These are phyloP conservation scores for Colletotrichum truncatum DNA, from an alignment of 2,329 filamentous ascomycete genomes.

Conservation along the genomic window DNA sequence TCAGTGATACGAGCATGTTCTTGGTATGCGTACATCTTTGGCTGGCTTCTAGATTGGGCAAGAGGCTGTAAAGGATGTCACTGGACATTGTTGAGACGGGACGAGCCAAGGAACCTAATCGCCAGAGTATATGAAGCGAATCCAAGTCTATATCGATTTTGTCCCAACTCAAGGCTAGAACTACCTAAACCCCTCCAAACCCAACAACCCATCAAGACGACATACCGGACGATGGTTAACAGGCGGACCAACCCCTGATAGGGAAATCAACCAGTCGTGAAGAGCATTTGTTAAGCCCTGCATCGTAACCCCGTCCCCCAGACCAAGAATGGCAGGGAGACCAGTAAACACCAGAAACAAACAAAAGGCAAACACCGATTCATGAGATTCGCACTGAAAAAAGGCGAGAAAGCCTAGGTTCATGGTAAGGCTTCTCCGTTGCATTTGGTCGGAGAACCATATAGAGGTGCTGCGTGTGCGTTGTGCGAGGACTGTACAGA, in stretches of 20 bases:
- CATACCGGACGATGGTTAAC: not conserved
- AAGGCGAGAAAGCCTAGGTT: conserved; percentile 28
- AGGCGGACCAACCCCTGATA: conserved; percentile 15
- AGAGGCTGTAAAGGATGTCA: not conserved
- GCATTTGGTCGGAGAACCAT: conserved; percentile 27
- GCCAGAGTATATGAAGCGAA: not conserved
- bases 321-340: conserved; percentile 2
- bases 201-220: conserved; percentile 22
- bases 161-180: conserved; percentile 18
- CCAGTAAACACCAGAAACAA: conserved; percentile 10
- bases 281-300: conserved; percentile 5
- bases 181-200: conserved; percentile 19
- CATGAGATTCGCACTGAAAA: conserved; percentile 17
- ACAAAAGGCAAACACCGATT: conserved; percentile 24
- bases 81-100: not conserved
- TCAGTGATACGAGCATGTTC: not conserved
- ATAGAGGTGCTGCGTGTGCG: conserved; percentile 29
- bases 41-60: not conserved
- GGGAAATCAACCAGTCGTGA: conserved; percentile 15
- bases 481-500: conserved; percentile 40
- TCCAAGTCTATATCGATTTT: conserved; percentile 28
- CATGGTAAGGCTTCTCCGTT: conserved; percentile 27
- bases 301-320: not conserved
- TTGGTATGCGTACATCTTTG: not conserved
- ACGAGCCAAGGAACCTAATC: not conserved